These are phyloP conservation scores for Chrysoporthe cubensis DNA, from an alignment of 2,329 filamentous ascomycete genomes.

Conservation along the genomic window DNA sequence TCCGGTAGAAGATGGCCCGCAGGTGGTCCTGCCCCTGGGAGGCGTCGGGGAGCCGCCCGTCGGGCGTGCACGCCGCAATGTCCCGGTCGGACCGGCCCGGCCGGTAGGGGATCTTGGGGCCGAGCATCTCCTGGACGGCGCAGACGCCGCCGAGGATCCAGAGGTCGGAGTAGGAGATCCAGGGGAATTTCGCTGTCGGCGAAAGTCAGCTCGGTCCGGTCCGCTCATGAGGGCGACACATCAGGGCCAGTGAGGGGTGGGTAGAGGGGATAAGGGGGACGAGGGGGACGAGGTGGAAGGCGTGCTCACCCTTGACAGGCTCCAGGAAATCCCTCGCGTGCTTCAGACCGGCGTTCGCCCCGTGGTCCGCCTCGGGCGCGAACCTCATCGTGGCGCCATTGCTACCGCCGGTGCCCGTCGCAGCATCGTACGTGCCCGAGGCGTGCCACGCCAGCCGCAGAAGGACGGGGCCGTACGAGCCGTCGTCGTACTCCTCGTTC, in stretches of 20 bases:
- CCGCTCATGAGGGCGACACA: too few relatives aligned
- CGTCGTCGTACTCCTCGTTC: constrained; percentile 94
- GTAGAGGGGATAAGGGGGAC: background rate
- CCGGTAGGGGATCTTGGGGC: constrained; percentile 84
- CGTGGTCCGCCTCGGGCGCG: constrained; percentile 83
- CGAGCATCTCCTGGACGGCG: constrained; percentile 94
- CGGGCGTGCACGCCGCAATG: constrained; percentile 83
- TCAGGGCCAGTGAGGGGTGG: background rate
- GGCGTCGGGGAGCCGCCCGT: constrained; percentile 78
- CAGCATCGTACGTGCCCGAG: constrained; percentile 88
- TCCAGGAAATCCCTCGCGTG: constrained; percentile 90
- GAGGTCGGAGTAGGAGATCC: constrained; percentile 95
- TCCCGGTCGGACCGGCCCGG: constrained; percentile 84
- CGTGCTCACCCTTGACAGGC: constrained; percentile 75
- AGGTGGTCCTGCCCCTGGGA: constrained; percentile 79
- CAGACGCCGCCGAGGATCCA: constrained; percentile 89
- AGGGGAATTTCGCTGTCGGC: constrained; percentile 74
- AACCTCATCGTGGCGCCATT: constrained; percentile 99
- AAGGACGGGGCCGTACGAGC: constrained; percentile 91
- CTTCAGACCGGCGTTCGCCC: constrained; percentile 89
- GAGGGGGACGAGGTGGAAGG: background rate
- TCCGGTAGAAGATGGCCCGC: constrained; percentile 89
- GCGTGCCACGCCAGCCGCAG: constrained; percentile 93
- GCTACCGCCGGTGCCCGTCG: constrained; percentile 86
- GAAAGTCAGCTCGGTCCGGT: constrained; percentile 27